phyloP scores from a whole-genome alignment of 1,284 basidiomycete genomes.

The Rugiboletus extremiorientalis region DNA sequence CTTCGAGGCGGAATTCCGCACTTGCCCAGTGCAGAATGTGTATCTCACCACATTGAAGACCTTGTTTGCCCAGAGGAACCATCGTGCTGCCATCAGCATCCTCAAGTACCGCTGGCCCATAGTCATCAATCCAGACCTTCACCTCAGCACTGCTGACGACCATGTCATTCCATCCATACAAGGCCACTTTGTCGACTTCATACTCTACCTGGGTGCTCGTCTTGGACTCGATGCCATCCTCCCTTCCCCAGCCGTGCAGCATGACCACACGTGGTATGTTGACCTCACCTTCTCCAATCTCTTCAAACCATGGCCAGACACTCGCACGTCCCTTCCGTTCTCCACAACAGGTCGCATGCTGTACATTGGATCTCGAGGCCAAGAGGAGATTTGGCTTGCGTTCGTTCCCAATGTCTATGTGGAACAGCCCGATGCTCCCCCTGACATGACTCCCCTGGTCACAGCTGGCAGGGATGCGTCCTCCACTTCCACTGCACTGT shows the following conservation, averaged over 20 bases:
- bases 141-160: no score
- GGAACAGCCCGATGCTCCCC: not conserved
- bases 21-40: no score
- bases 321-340: not conserved
- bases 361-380: not conserved
- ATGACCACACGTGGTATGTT: not conserved
- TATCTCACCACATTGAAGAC: no score
- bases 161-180: not conserved
- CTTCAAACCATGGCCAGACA: not conserved
- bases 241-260: not conserved
- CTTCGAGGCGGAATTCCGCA: no score
- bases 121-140: not conserved
- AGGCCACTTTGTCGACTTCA: constrained; percentile 4
- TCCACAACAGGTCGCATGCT: constrained; percentile 3
- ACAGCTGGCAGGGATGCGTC: no score
- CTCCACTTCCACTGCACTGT: not conserved
- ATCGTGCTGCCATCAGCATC: no score
- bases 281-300: not conserved
- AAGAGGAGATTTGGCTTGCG: constrained; percentile 9
- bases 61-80: no score
- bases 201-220: not conserved
- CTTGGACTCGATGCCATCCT: constrained; percentile 1
- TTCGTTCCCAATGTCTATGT: not conserved
- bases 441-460: not conserved
- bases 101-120: no score